Conservation (phyloP, 2,329 filamentous ascomycete genomes). For the Nemania sp. region DNA sequence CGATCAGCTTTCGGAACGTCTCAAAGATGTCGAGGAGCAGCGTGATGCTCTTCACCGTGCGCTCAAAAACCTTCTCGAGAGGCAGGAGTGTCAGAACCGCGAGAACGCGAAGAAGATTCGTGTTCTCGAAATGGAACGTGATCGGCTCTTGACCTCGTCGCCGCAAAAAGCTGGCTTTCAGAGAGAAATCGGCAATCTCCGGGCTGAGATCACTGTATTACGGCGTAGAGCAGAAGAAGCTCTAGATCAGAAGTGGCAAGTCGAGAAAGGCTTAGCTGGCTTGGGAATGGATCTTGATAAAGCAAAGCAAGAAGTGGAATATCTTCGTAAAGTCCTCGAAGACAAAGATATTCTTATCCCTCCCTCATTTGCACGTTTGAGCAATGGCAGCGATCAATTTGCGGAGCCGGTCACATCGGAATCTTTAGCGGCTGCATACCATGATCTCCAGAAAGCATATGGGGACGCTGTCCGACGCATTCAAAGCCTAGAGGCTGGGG, state of each 20-base stretch:
- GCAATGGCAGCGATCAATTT: conserved; percentile 45
- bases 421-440: conserved; percentile 73
- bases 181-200: conserved; percentile 76
- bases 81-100: conserved; percentile 81
- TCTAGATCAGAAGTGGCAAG: conserved; percentile 93
- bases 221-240: conserved; percentile 90
- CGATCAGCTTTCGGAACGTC: conserved; percentile 73
- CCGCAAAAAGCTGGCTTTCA: conserved; percentile 80
- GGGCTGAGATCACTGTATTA: conserved; percentile 82
- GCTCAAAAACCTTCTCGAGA: conserved; percentile 79
- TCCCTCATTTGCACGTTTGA: conserved; percentile 56
- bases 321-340: conserved; percentile 75
- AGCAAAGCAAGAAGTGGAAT: conserved; percentile 87
- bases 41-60: conserved; percentile 89
- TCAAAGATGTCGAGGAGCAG: conserved; percentile 93
- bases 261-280: conserved; percentile 84
- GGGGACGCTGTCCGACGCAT: conserved; percentile 67
- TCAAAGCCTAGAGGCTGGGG: conserved; percentile 61
- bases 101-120: conserved; percentile 82
- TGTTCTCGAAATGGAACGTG: conserved; percentile 75
- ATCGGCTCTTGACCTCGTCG: conserved; percentile 68
- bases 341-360: conserved; percentile 82
- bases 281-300: conserved; percentile 97
- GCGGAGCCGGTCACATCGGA: conserved; percentile 64
- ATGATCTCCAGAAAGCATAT: conserved; percentile 74